These are phyloP conservation scores for Vigna reflexopilosa DNA, from an alignment of 306 rosid genomes.

Conservation along the genomic window DNA sequence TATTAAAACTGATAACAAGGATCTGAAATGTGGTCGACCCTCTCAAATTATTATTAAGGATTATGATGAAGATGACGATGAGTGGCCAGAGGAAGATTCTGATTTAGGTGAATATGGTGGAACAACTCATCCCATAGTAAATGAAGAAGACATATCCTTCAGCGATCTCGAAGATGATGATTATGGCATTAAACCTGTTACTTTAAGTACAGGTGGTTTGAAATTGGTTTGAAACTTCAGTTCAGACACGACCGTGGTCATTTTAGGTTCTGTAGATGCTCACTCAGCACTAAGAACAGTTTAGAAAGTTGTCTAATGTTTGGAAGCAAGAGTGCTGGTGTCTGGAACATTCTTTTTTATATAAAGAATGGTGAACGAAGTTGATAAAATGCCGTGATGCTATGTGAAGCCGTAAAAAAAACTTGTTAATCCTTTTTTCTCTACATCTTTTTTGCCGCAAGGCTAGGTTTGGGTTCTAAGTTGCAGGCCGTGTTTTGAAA, in stretches of 20 bases:
- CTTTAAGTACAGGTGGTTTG: slow-evolving; percentile 48
- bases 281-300: slow-evolving; percentile 37
- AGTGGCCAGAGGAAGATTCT: slow-evolving; percentile 92
- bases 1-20: slow-evolving; percentile 59
- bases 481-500: slow-evolving; percentile 28
- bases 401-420: slow-evolving; percentile 50
- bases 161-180: slow-evolving; percentile 95
- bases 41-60: slow-evolving; percentile 57
- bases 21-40: slow-evolving; percentile 51
- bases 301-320: slow-evolving; percentile 19
- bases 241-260: slow-evolving; percentile 37
- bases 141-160: slow-evolving; percentile 95
- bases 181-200: slow-evolving; percentile 54
- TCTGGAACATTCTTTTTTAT: slow-evolving; percentile 52
- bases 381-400: slow-evolving; percentile 39
- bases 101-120: slow-evolving; percentile 58
- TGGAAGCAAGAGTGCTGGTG: slow-evolving; percentile 35
- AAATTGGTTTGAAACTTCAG: slow-evolving; percentile 48
- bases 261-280: slow-evolving; percentile 40
- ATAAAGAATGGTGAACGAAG: slow-evolving; percentile 49
- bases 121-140: slow-evolving; percentile 46
- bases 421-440: slow-evolving; percentile 18
- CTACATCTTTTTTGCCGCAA: slow-evolving; percentile 34
- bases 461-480: slow-evolving; percentile 34
- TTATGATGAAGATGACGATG: slow-evolving; percentile 62